Conservation (phyloP, 768 basidiomycete genomes). For the Sporobolomyces roseus region DNA sequence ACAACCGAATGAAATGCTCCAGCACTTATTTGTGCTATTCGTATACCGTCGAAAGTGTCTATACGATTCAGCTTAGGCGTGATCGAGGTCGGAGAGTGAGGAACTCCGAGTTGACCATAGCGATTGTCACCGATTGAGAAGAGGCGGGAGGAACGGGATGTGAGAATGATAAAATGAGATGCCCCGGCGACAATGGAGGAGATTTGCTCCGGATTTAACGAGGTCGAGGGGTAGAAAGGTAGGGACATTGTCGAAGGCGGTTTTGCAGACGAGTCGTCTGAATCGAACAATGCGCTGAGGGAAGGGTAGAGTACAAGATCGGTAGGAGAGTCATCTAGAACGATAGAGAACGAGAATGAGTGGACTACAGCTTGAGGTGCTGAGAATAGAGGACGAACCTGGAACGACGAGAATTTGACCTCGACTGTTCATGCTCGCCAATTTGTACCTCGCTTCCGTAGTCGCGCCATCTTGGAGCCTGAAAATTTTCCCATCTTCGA, state of each 20-base stretch:
- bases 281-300: background rate
- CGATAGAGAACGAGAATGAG: background rate
- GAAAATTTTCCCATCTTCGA: background rate
- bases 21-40: background rate
- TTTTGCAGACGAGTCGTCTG: background rate
- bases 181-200: constrained; percentile 15
- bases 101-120: constrained; percentile 29
- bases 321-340: background rate
- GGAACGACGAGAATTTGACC: constrained; percentile 21
- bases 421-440: constrained; percentile 13
- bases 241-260: background rate
- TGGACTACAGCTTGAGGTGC: background rate
- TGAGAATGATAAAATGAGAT: constrained; percentile 33
- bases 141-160: background rate
- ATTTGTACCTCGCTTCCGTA: background rate
- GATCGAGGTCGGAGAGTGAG: background rate
- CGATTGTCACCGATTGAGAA: constrained; percentile 31
- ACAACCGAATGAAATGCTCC: constrained; percentile 33
- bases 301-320: background rate
- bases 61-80: background rate
- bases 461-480: background rate
- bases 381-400: constrained; percentile 6
- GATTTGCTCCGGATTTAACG: background rate
- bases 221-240: constrained; percentile 6
- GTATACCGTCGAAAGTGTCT: constrained; percentile 27